Evolutionary conservation across 73 alveolate species (phyloP).

Genomic region (Paramecium primaurelia): DNA sequence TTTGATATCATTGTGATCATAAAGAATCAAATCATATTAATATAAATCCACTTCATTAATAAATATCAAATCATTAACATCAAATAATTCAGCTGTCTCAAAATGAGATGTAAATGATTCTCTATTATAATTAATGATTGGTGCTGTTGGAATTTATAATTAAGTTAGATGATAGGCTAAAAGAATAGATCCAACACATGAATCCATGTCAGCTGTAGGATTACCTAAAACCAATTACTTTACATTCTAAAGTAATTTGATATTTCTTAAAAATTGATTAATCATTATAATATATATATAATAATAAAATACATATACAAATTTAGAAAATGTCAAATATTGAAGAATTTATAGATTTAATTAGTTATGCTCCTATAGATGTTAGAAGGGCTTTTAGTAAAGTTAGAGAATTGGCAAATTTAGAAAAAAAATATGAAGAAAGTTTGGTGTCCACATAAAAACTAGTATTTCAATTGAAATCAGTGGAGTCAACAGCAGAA

Average conservation of each 20-base stretch:
- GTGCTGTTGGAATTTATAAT: not conserved
- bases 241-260: not conserved
- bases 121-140: not conserved
- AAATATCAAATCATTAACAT: not conserved
- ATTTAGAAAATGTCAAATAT: not conserved
- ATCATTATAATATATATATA: not conserved
- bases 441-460: not conserved
- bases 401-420: not conserved
- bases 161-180: not conserved
- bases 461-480: not conserved
- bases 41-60: not conserved
- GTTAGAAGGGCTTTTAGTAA: not conserved
- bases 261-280: not conserved
- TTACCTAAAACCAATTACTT: not conserved
- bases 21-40: not conserved
- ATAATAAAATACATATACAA: not conserved
- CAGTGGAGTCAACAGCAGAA: not conserved
- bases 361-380: conserved; percentile 13
- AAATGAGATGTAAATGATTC: not conserved
- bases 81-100: not conserved
- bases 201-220: conserved; percentile 32
- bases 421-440: not conserved
- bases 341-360: conserved; percentile 13
- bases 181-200: not conserved
- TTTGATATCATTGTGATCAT: conserved; percentile 11